A percentile compares a stretch with the other conserved stretches of the same genome.
These are phyloP conservation scores for Pseudozyma pruni DNA, from an alignment of 1,284 basidiomycete species.

Conservation along the genomic window DNA sequence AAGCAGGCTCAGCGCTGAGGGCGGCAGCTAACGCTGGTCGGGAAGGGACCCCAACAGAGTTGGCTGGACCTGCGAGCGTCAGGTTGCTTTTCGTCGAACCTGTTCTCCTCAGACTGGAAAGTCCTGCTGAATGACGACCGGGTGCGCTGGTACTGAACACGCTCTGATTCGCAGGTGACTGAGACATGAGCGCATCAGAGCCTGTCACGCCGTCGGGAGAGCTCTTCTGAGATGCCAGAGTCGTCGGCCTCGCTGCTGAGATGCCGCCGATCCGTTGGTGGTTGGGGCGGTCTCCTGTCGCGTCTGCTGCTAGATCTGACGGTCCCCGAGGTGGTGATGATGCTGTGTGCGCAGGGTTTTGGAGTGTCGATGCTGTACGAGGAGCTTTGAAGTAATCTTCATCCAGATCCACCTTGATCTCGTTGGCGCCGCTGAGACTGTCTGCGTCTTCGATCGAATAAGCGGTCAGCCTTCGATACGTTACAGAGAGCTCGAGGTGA, in stretches of 20 bases:
- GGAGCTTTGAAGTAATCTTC: slow-evolving; percentile 54
- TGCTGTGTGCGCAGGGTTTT: too few relatives aligned
- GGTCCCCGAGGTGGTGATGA: too few relatives aligned
- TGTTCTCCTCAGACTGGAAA: slow-evolving; percentile 51
- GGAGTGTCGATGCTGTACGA: too few relatives aligned
- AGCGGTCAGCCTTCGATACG: slow-evolving; percentile 41
- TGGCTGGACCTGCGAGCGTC: slow-evolving; percentile 13
- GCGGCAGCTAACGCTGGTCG: slow-evolving; percentile 49
- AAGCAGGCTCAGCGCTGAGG: slow-evolving; percentile 49
- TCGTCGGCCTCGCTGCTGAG: slow-evolving; percentile 33
- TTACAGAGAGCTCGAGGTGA: slow-evolving; percentile 41
- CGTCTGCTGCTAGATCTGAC: background rate
- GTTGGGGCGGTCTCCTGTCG: background rate
- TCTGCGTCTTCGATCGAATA: slow-evolving; percentile 46
- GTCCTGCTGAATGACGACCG: slow-evolving; percentile 50
- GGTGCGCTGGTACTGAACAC: slow-evolving; percentile 53
- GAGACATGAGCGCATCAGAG: slow-evolving; percentile 13
- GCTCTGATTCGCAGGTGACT: slow-evolving; percentile 43
- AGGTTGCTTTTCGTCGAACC: slow-evolving; percentile 34
- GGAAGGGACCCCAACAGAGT: slow-evolving; percentile 22
- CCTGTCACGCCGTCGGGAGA: slow-evolving; percentile 11
- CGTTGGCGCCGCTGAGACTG: slow-evolving; percentile 15
- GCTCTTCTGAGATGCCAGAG: slow-evolving; percentile 20
- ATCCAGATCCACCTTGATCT: slow-evolving; percentile 49
- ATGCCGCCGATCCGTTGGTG: slow-evolving; percentile 41